Evolutionary conservation across 495 filamentous ascomycete species (phyloP).

Genomic region (Jackrogersella minutella): DNA sequence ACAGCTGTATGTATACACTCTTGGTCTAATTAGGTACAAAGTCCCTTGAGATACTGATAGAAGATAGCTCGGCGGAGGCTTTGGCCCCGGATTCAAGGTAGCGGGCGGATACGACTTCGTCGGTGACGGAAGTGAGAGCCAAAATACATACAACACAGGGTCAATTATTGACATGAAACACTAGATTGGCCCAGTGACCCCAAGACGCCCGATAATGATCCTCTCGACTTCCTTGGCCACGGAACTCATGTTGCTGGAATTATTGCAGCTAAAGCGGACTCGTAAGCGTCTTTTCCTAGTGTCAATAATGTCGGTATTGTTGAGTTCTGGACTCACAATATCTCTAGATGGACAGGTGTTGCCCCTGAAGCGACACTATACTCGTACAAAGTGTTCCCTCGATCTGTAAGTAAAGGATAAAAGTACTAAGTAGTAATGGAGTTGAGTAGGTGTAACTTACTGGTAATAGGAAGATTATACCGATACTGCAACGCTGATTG

Average conservation of each 20-base stretch:
- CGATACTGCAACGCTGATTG: conserved; percentile 47
- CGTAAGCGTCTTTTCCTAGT: neutral
- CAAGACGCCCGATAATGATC: conserved; percentile 45
- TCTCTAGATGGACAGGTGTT: conserved; percentile 51
- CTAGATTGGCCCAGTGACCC: conserved; percentile 16
- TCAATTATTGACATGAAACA: neutral
- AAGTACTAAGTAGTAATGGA: neutral
- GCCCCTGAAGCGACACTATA: conserved; percentile 56
- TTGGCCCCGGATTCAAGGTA: conserved; percentile 52
- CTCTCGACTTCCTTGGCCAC: conserved; percentile 48
- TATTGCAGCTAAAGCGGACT: conserved; percentile 50
- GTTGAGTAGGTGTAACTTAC: neutral
- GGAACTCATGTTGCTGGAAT: conserved; percentile 56
- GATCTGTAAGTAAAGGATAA: neutral
- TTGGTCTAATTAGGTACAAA: neutral
- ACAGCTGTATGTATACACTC: neutral
- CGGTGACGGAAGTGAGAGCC: conserved; percentile 36
- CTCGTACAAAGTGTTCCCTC: conserved; percentile 53
- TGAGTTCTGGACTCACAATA: neutral
- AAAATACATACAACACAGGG: neutral
- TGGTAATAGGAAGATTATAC: conserved; percentile 10
- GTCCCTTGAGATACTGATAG: neutral
- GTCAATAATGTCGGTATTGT: neutral
- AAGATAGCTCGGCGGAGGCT: conserved; percentile 48
- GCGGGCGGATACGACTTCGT: conserved; percentile 49